phyloP scores from a whole-genome alignment of 2,329 filamentous ascomycete genomes.

The Diaporthe humulicola region DNA sequence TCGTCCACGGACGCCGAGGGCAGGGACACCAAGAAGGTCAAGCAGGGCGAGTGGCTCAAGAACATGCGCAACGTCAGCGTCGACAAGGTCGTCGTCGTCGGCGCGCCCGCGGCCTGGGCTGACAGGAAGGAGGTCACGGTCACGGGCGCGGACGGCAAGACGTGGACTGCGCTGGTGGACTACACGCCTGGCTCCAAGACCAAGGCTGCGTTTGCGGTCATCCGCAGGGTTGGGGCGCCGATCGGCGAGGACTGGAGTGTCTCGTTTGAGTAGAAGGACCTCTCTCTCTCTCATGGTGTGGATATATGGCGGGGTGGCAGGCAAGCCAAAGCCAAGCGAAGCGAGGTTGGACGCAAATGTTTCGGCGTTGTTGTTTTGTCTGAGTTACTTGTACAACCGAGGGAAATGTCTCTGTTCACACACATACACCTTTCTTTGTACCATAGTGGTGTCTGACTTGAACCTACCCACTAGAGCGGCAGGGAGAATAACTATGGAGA shows the following conservation, averaged over 20 bases:
- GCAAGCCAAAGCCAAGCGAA: constrained; percentile 4
- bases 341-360: constrained; percentile 15
- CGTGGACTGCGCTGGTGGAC: constrained; percentile 70
- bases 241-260: constrained; percentile 68
- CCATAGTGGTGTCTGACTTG: constrained; percentile 5
- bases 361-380: not conserved
- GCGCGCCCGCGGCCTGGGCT: constrained; percentile 81
- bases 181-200: constrained; percentile 65
- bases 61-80: constrained; percentile 82
- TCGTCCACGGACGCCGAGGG: constrained; percentile 76
- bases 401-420: not conserved
- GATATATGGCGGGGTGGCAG: not conserved
- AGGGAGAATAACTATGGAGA: not conserved
- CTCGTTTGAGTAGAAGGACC: constrained; percentile 48
- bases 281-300: not conserved
- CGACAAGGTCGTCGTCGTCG: constrained; percentile 87
- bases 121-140: constrained; percentile 71
- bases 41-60: constrained; percentile 82
- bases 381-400: constrained; percentile 24
- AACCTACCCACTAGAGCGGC: not conserved
- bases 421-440: constrained; percentile 8
- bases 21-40: constrained; percentile 66
- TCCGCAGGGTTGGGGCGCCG: constrained; percentile 64
- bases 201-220: constrained; percentile 64
- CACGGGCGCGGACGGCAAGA: constrained; percentile 63